Base-by-base conservation (phyloP, 768 basidiomycete species). In the Mycena indigotica region DNA sequence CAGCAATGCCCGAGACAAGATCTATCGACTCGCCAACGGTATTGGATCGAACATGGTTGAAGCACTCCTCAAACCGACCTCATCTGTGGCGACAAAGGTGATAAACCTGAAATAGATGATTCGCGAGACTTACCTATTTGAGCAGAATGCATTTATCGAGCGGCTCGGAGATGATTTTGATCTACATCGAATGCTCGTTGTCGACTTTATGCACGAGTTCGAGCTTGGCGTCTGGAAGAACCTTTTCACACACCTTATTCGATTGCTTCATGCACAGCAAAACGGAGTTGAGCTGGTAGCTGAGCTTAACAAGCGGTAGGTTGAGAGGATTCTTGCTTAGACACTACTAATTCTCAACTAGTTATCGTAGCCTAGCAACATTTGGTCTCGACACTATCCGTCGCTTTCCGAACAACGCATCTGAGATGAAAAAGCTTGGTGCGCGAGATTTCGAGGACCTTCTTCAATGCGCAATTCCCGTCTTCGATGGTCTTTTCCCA, bases 191-290 rank as follows among this genome's bases (percentile, higher is more conserved):
- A 59, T 74, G 40, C 55, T 75, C 0, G 69, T 72, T 0, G 66
- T 71, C 15, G 76, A 79, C 51, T 53, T 75, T 1, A 63, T 78
- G 63, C 77, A 77, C 53, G 74, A 77, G 55, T 58, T 75, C 53
- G 72, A 76, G 40, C 58, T 76, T 0, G 74, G 77, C 0, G 67
- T 74, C 1, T 77, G 74, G 72, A 77, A 75, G 41, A 59, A 63
- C 0, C 28, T 75, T 0, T 63, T 77, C 5, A 67, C 55, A 0
- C 77, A 78, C 38, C 68, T 77, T 1, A 66, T 77, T 8, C 68
- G 68, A 0, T 66, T 78, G 8, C 50, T 77, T 13, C 46, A 74
- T 58, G 56, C 65, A 1, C 52, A 44, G 10, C 60, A 56, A 1
- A 29, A 61, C 26, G 64, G 65, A 2, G 21, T 30, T 25, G 46